phyloP scores from a whole-genome alignment of 768 basidiomycete genomes.

The Arthromyces matolae region DNA sequence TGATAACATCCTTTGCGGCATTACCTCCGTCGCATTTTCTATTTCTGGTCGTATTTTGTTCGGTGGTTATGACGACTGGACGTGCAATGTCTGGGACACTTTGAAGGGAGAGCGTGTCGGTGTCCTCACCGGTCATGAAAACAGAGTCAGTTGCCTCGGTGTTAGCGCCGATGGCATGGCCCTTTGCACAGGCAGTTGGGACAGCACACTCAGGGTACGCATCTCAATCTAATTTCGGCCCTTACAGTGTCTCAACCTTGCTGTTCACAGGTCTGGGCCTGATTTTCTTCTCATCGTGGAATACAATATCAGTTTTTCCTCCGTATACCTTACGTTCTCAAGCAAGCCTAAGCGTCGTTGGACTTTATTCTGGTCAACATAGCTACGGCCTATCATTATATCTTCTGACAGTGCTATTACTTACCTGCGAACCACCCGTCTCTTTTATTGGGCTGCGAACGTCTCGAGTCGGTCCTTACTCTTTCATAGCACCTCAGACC shows the following conservation, averaged over 20 bases:
- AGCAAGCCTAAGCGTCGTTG: conserved; percentile 12
- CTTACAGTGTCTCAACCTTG: conserved; percentile 11
- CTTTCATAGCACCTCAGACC: conserved; percentile 33
- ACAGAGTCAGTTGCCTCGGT: conserved; percentile 94
- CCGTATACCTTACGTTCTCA: conserved; percentile 21
- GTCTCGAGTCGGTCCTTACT: conserved; percentile 66
- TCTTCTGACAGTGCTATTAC: conserved; percentile 50
- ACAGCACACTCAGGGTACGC: conserved; percentile 90
- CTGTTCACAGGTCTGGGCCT: conserved; percentile 76
- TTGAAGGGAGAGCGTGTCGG: conserved; percentile 98
- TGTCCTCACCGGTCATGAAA: conserved; percentile 96
- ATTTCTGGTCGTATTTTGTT: conserved; percentile 96
- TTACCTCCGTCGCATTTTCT: conserved; percentile 98
- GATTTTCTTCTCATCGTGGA: conserved; percentile 26
- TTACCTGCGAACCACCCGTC: conserved; percentile 47
- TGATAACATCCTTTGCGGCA: conserved; percentile 98
- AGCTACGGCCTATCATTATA: conserved; percentile 32
- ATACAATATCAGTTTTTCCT: conserved; percentile 13
- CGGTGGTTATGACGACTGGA: conserved; percentile 99
- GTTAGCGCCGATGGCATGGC: conserved; percentile 97
- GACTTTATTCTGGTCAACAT: conserved; percentile 18
- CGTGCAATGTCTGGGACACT: conserved; percentile 99
- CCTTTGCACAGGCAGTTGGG: conserved; percentile 98
- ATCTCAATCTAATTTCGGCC: not conserved
- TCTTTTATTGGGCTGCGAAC: conserved; percentile 36